These are phyloP conservation scores for Apostasia shenzhenica DNA, from an alignment of 106 monocot species.

Conservation along the genomic window DNA sequence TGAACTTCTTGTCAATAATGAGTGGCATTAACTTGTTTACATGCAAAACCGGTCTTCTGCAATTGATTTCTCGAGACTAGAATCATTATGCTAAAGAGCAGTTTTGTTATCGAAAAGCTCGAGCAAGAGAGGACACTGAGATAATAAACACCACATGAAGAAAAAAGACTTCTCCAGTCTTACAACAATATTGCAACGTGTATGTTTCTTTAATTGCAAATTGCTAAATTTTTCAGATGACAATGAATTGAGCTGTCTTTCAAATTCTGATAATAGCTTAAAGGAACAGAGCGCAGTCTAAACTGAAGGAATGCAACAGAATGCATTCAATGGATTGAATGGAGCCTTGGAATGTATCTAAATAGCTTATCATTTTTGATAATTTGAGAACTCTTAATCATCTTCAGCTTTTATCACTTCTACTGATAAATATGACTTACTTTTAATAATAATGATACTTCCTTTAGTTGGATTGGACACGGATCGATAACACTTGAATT, in stretches of 20 bases:
- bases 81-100: too few relatives aligned
- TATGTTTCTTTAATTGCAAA: slow-evolving; percentile 23
- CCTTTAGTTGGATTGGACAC: too few relatives aligned
- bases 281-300: slow-evolving; percentile 69
- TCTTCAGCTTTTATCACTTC: too few relatives aligned
- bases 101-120: slow-evolving; percentile 48
- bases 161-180: slow-evolving; percentile 66
- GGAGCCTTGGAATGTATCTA: slow-evolving; percentile 84
- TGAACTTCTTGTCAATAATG: neutral
- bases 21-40: neutral
- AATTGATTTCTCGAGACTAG: too few relatives aligned
- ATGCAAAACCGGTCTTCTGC: too few relatives aligned
- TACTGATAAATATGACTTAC: too few relatives aligned
- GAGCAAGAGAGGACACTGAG: slow-evolving; percentile 88
- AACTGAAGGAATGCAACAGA: slow-evolving; percentile 89
- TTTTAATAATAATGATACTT: too few relatives aligned
- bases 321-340: slow-evolving; percentile 97
- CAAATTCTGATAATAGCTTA: slow-evolving; percentile 30
- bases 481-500: too few relatives aligned
- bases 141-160: slow-evolving; percentile 86
- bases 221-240: neutral
- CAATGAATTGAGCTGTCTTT: neutral
- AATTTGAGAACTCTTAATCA: neutral
- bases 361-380: neutral
- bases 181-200: slow-evolving; percentile 68